A percentile compares a stretch with the other conserved stretches of the same genome.
phyloP scores from a whole-genome alignment of 768 basidiomycete genomes.

The Rubroboletus pulcherrimus region DNA sequence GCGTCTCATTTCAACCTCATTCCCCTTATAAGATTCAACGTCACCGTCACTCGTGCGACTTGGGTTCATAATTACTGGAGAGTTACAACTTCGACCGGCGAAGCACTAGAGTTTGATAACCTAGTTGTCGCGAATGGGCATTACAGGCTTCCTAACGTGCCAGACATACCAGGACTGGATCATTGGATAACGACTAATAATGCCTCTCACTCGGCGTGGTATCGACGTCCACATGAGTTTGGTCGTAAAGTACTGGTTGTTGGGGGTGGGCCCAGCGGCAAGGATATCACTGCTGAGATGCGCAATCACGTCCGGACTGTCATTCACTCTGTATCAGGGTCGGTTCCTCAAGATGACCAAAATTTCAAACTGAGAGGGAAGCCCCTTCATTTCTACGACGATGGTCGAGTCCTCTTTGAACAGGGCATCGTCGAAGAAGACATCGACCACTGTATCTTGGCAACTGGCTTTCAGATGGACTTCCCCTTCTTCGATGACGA shows the following conservation, averaged over 20 bases:
- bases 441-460: slow-evolving; percentile 64
- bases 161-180: slow-evolving; percentile 54
- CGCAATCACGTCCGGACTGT: slow-evolving; percentile 40
- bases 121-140: slow-evolving; percentile 77
- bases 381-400: slow-evolving; percentile 38
- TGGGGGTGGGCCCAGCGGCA: slow-evolving; percentile 62
- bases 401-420: slow-evolving; percentile 52
- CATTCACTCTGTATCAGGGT: slow-evolving; percentile 51
- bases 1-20: slow-evolving; percentile 57
- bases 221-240: slow-evolving; percentile 47
- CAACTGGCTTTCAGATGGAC: slow-evolving; percentile 68
- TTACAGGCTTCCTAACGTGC: slow-evolving; percentile 61
- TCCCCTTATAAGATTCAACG: slow-evolving; percentile 61
- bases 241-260: slow-evolving; percentile 43
- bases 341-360: slow-evolving; percentile 29
- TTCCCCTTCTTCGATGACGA: slow-evolving; percentile 56
- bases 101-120: slow-evolving; percentile 49
- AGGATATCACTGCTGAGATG: slow-evolving; percentile 64
- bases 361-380: slow-evolving; percentile 41
- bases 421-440: slow-evolving; percentile 53
- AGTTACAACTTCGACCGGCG: slow-evolving; percentile 40
- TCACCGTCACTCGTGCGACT: slow-evolving; percentile 45
- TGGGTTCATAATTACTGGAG: slow-evolving; percentile 47
- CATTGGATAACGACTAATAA: slow-evolving; percentile 51
- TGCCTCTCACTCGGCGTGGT: slow-evolving; percentile 66